phyloP scores from a whole-genome alignment of 2,329 filamentous ascomycete genomes.

The Cryoendolithus antarcticus region DNA sequence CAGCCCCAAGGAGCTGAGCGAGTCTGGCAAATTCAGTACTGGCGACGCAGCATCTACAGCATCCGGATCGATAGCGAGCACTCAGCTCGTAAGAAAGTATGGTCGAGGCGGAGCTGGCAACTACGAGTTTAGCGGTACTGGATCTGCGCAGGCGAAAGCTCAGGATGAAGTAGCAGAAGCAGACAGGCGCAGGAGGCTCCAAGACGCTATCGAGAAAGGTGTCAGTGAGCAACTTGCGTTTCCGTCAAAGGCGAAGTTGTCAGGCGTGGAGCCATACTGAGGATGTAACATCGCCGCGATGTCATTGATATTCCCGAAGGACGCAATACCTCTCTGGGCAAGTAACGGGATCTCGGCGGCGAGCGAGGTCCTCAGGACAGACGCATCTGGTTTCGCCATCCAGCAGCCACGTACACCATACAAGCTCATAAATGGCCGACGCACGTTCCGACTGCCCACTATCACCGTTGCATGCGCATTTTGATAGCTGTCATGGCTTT shows the following conservation, averaged over 20 bases:
- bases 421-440: not conserved
- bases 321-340: not conserved
- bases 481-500: too few species aligned
- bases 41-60: not conserved
- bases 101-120: slow-evolving; percentile 38
- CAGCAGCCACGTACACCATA: not conserved
- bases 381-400: not conserved
- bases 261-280: slow-evolving; percentile 18
- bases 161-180: slow-evolving; percentile 17
- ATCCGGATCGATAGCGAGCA: slow-evolving; percentile 6
- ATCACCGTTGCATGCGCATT: too few species aligned
- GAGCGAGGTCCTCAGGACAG: not conserved
- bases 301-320: not conserved
- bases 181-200: slow-evolving; percentile 17
- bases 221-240: slow-evolving; percentile 29
- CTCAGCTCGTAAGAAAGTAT: not conserved
- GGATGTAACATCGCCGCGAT: not conserved
- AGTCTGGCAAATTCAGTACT: slow-evolving; percentile 27
- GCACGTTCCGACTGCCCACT: too few species aligned
- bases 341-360: not conserved
- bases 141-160: slow-evolving; percentile 20
- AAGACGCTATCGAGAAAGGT: slow-evolving; percentile 26
- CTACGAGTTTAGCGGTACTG: slow-evolving; percentile 26
- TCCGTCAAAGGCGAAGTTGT: slow-evolving; percentile 28
- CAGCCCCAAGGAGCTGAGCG: slow-evolving; percentile 27